Conservation (phyloP, 805 yeast species). For the Kockiozyma suomiensis region DNA sequence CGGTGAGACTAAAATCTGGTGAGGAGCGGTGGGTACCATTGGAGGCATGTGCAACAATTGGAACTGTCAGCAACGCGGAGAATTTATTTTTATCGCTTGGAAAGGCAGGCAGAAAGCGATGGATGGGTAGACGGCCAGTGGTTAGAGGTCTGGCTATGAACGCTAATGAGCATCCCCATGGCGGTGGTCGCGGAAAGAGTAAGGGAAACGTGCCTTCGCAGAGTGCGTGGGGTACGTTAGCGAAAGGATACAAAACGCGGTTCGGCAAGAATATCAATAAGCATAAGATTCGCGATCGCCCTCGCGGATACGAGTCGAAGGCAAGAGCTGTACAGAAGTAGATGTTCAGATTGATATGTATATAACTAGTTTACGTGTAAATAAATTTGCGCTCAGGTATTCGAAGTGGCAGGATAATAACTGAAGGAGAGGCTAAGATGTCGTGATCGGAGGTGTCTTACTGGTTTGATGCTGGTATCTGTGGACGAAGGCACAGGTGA, state of each 20-base stretch:
- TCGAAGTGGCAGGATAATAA: too few relatives aligned
- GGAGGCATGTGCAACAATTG: constrained; percentile 90
- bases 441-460: too few relatives aligned
- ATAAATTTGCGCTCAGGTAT: too few relatives aligned
- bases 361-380: not conserved
- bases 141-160: constrained; percentile 99
- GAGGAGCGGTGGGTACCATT: constrained; percentile 88
- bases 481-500: too few relatives aligned
- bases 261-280: constrained; percentile 70
- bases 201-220: constrained; percentile 92
- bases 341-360: not conserved
- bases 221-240: constrained; percentile 93
- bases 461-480: too few relatives aligned
- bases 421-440: too few relatives aligned
- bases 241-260: constrained; percentile 93
- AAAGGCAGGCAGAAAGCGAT: constrained; percentile 94
- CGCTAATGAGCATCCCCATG: constrained; percentile 96
- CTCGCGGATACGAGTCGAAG: constrained; percentile 61
- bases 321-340: not conserved
- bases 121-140: constrained; percentile 89
- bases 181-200: constrained; percentile 99
- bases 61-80: constrained; percentile 88
- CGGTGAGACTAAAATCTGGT: constrained; percentile 83
- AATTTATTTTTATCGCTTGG: constrained; percentile 89
- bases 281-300: constrained; percentile 88